Evolutionary conservation across 78 protist genomes (phyloP), one percentile per base, ranked within the genome.

Genomic region (Paulinella micropora): DNA sequence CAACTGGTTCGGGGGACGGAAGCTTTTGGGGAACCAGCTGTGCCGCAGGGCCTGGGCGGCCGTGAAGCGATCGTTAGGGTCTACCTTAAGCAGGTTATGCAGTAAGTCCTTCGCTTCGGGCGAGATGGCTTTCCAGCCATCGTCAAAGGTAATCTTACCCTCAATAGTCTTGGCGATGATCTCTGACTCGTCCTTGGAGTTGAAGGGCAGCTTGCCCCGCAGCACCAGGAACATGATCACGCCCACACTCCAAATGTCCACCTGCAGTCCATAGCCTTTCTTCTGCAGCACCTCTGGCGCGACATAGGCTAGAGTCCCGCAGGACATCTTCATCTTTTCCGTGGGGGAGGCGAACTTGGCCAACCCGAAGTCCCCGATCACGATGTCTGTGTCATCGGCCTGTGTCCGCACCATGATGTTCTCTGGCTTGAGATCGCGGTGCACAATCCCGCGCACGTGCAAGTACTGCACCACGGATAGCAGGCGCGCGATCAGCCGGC

Each of bases 181-280:
- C 84, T 81, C 84, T 15, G 9, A 31, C 6, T 29, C 38, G 84
- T 81, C 84, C 15, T 81, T 86, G 41, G 35, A 15, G 4, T 15
- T 39, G 39, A 86, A 86, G 4, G 88, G 88, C 4, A 86, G 31
- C 4, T 35, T 15, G 51, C 81, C 88, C 37, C 51, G 34, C 34
- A 86, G 41, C 41, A 40, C 9, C 4, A 86, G 15, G 28, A 34
- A 86, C 73, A 86, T 15, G 41, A 86, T 39, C 35, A 86, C 69
- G 88, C 88, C 88, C 3, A 38, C 88, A 15, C 88, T 86, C 88
- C 88, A 86, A 23, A 86, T 3, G 15, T 86, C 88, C 34, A 81
- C 84, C 34, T 81, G 84, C 26, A 15, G 9, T 6, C 23, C 15
- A 81, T 86, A 86, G 4, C 88, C 69, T 6, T 34, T 39, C 88